These are phyloP conservation scores for Pestalotiopsis sp. DNA, from an alignment of 2,329 filamentous ascomycete species.

Conservation along the genomic window DNA sequence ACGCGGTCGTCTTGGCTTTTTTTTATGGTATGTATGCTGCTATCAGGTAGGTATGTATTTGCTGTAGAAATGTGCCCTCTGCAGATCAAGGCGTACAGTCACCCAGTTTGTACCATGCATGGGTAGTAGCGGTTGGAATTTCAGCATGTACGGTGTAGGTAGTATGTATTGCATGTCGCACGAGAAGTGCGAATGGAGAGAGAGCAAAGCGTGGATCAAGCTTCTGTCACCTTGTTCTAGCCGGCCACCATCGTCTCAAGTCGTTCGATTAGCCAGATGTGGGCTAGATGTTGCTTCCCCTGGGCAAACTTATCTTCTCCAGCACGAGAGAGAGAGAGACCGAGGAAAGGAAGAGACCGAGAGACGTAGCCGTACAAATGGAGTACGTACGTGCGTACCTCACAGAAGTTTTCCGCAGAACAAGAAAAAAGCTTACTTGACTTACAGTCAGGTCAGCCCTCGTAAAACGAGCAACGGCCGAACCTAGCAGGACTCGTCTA, in stretches of 20 bases:
- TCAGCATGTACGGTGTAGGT: neutral
- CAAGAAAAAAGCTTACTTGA: neutral
- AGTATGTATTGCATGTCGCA: neutral
- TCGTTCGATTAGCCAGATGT: conserved; percentile 8
- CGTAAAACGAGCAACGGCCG: neutral
- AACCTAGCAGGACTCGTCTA: neutral
- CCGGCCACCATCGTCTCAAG: conserved; percentile 12
- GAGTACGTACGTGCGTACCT: neutral
- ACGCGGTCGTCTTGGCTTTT: conserved; percentile 2
- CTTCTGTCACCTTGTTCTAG: conserved; percentile 14
- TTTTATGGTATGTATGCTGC: neutral
- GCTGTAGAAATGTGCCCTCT: neutral
- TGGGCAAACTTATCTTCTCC: neutral
- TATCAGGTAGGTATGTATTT: neutral
- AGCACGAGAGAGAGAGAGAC: neutral
- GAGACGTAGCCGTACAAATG: neutral
- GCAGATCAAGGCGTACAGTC: neutral
- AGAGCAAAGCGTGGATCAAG: conserved; percentile 15
- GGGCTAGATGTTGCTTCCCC: conserved; percentile 14
- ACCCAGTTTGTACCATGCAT: neutral
- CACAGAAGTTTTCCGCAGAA: neutral
- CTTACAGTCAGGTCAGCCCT: neutral
- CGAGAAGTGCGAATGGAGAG: neutral
- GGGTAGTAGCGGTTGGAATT: neutral
- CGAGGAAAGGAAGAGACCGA: neutral